Evolutionary conservation across 2,329 filamentous ascomycete species (phyloP).

Genomic region (Monosporascus sp.): DNA sequence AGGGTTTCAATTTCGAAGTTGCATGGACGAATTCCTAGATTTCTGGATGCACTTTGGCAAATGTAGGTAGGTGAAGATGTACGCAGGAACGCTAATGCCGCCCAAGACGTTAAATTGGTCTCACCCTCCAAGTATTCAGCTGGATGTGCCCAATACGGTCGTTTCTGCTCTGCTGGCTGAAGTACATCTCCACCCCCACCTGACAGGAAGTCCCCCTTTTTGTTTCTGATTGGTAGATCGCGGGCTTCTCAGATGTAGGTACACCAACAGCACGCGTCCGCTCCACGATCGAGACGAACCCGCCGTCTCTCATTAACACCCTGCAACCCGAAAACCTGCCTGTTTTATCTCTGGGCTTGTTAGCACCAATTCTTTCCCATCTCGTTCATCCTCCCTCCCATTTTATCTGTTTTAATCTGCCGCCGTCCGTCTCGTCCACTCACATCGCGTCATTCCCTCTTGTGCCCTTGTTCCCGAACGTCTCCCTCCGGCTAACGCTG

Average conservation of each 20-base stretch:
- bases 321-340: conserved; percentile 2
- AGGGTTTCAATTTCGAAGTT: conserved; percentile 7
- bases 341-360: conserved; percentile 21
- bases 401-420: neutral
- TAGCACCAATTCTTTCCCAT: conserved; percentile 9
- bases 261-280: conserved; percentile 28
- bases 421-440: conserved; percentile 9
- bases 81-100: neutral
- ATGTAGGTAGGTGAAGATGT: conserved; percentile 8
- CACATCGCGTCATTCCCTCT: conserved; percentile 1
- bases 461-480: conserved; percentile 1
- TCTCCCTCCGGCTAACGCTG: conserved; percentile 15
- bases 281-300: conserved; percentile 17
- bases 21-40: conserved; percentile 17
- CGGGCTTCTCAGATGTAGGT: conserved; percentile 8
- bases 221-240: conserved; percentile 13
- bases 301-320: conserved; percentile 1
- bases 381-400: neutral
- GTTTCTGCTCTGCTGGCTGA: neutral
- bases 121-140: too few species aligned
- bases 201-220: conserved; percentile 7
- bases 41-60: conserved; percentile 13
- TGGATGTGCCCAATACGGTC: too few species aligned
- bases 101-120: neutral
- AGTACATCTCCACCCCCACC: neutral